phyloP scores from a whole-genome alignment of 106 monocot species.

The Allium cepa region DNA sequence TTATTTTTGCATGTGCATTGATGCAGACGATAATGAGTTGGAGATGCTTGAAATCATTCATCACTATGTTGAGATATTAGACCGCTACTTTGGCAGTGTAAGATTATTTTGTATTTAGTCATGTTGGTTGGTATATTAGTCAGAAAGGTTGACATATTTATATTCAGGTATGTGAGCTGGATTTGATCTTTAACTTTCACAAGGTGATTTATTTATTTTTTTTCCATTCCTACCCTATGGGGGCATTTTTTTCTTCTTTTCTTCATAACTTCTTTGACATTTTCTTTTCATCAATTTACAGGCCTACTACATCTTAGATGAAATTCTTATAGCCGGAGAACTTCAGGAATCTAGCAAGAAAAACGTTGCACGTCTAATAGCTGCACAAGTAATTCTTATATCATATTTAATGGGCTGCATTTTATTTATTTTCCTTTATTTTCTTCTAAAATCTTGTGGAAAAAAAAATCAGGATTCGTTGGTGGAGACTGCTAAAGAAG shows the following conservation, averaged over 20 bases:
- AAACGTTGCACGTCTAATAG: slow-evolving; percentile 60
- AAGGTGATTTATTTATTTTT: slow-evolving; percentile 38
- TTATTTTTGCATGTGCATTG: slow-evolving; percentile 90
- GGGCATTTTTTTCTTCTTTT: background rate
- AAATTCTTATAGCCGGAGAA: slow-evolving; percentile 81
- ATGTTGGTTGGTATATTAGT: background rate
- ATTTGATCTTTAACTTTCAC: slow-evolving; percentile 98
- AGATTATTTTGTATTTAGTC: slow-evolving; percentile 12
- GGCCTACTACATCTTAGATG: slow-evolving; percentile 91
- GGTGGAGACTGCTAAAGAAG: slow-evolving; percentile 85
- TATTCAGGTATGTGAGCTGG: slow-evolving; percentile 89
- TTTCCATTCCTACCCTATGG: background rate
- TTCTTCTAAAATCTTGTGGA: no score
- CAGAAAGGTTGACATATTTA: slow-evolving; percentile 1
- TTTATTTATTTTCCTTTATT: no score
- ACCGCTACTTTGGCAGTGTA: slow-evolving; percentile 92
- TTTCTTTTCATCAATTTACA: slow-evolving; percentile 14
- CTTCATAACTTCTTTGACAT: background rate
- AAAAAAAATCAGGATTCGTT: slow-evolving; percentile 49
- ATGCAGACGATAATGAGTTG: slow-evolving; percentile 67
- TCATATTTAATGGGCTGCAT: no score
- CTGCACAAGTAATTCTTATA: slow-evolving; percentile 46
- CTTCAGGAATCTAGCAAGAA: slow-evolving; percentile 94
- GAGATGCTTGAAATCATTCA: slow-evolving; percentile 82
- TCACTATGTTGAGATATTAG: slow-evolving; percentile 87